Evolutionary conservation across 2,329 filamentous ascomycete genomes (phyloP), one percentile per base, ranked within the genome.

Genomic region (Microdochium paspali): DNA sequence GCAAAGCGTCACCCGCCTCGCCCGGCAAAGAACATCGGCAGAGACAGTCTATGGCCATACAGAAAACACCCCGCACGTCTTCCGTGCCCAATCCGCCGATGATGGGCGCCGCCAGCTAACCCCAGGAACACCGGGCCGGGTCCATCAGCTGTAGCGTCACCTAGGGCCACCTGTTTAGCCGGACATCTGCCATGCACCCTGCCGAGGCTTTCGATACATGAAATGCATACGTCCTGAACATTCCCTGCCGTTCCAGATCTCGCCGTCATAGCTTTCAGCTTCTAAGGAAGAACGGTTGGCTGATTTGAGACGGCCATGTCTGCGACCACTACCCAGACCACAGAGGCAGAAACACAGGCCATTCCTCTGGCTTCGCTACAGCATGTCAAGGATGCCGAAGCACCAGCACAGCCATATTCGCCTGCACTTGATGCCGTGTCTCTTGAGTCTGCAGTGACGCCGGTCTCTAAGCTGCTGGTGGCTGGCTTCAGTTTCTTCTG

Each of bases 401-500:
- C 52, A 5, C 45, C 51, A 3, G 47, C 46, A 9, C 9, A 51
- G 13, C 47, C 45, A 21, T 48, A 49, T 3, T 43, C 49, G 24
- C 24, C 49, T 5, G 50, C 45, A 4, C 26, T 15, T 3, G 49
- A 54, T 26, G 49, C 51, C 15, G 31, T 60, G 6, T 47, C 51
- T 13, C 53, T 52, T 23, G 56, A 61, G 44, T 26, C 53, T 7
- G 31, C 18, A 13, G 48, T 45, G 4, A 57, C 56, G 2, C 60
- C 59, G 0, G 46, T 66, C 20, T 50, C 76, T 30, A 81, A 79
- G 56, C 61, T 84, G 2, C 47, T 74, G 31, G 76, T 75, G 40
- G 71, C 76, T 2, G 74, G 73, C 0, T 75, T 82, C 51, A 80
- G 78, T 0, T 85, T 84, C 64, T 82, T 85, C 56, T 77, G 80